Evolutionary conservation across 2,329 filamentous ascomycete species (phyloP).

Genomic region (Byssothecium circinans): DNA sequence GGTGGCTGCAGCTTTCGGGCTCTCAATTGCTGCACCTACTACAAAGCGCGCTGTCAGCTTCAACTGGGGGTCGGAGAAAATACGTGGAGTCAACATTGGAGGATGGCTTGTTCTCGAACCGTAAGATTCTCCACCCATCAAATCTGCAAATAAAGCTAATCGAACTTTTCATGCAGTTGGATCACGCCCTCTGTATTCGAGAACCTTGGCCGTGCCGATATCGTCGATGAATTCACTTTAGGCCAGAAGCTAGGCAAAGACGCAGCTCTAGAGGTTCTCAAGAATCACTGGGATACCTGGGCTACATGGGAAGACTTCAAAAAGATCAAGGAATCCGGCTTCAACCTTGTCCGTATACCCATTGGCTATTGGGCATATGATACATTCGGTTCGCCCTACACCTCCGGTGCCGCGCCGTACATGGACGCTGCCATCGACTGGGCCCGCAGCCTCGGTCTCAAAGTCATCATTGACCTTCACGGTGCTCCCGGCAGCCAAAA

Average conservation of each 20-base stretch:
- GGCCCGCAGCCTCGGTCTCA: constrained; percentile 55
- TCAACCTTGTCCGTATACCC: constrained; percentile 62
- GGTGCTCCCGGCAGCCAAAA: constrained; percentile 61
- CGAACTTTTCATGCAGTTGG: constrained; percentile 41
- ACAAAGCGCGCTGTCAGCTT: constrained; percentile 46
- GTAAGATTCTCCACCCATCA: constrained; percentile 27
- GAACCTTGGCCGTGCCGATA: constrained; percentile 29
- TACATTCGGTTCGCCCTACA: constrained; percentile 54
- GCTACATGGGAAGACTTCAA: constrained; percentile 56
- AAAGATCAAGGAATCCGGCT: constrained; percentile 58
- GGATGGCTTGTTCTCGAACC: constrained; percentile 55
- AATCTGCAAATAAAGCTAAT: background rate
- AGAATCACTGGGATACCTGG: constrained; percentile 56
- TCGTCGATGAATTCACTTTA: constrained; percentile 58
- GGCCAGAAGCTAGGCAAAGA: constrained; percentile 52
- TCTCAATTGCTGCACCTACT: constrained; percentile 9
- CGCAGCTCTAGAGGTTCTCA: constrained; percentile 48
- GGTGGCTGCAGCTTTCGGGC: background rate
- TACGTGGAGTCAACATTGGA: constrained; percentile 56
- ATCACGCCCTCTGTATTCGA: constrained; percentile 62
- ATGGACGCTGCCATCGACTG: constrained; percentile 60
- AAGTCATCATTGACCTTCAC: constrained; percentile 63
- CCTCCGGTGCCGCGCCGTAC: constrained; percentile 55
- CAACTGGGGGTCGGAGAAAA: constrained; percentile 52
- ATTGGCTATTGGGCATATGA: constrained; percentile 64